A percentile compares a stretch with the other conserved stretches of the same genome.
These are phyloP conservation scores for Coemansia sp. DNA, from an alignment of 192 early-diverging fungal genomes.

Conservation along the genomic window DNA sequence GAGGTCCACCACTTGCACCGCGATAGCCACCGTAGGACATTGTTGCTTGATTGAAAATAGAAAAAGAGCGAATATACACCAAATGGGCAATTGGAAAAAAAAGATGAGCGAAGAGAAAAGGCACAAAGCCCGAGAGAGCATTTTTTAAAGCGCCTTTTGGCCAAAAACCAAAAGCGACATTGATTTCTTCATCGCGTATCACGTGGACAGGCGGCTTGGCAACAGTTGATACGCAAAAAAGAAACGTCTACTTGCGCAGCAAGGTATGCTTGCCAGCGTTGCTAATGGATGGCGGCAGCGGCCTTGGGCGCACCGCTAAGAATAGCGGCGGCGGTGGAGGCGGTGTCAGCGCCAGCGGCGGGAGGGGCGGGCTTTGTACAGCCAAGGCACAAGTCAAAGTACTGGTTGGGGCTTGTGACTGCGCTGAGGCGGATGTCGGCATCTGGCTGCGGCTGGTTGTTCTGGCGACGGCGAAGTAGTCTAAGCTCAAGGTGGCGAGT, in stretches of 20 bases:
- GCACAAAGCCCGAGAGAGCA: neutral
- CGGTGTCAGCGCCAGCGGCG: neutral
- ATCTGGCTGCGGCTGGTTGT: slow-evolving; percentile 3
- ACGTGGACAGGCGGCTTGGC: neutral
- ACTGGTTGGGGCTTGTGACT: slow-evolving; percentile 95
- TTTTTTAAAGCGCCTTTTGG: neutral
- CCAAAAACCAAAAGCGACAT: neutral
- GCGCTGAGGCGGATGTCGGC: slow-evolving; percentile 51
- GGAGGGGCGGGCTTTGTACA: slow-evolving; percentile 10
- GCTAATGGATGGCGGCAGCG: neutral
- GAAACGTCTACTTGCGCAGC: slow-evolving; percentile 5
- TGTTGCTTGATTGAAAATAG: neutral
- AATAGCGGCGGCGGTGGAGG: neutral
- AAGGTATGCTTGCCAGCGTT: neutral
- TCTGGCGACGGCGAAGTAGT: slow-evolving; percentile 21
- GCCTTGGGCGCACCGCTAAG: neutral
- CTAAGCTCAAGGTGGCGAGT: slow-evolving; percentile 83
- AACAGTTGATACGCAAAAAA: neutral
- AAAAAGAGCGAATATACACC: slow-evolving; percentile 8
- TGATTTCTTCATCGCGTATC: neutral
- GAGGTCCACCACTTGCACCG: neutral
- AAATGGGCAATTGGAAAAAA: neutral
- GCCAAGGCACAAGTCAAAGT: slow-evolving; percentile 68
- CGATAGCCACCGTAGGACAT: slow-evolving; percentile 39
- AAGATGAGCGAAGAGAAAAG: slow-evolving; percentile 7